Base-by-base conservation (phyloP, 2,329 filamentous ascomycete species). In the Fusarium sp. region DNA sequence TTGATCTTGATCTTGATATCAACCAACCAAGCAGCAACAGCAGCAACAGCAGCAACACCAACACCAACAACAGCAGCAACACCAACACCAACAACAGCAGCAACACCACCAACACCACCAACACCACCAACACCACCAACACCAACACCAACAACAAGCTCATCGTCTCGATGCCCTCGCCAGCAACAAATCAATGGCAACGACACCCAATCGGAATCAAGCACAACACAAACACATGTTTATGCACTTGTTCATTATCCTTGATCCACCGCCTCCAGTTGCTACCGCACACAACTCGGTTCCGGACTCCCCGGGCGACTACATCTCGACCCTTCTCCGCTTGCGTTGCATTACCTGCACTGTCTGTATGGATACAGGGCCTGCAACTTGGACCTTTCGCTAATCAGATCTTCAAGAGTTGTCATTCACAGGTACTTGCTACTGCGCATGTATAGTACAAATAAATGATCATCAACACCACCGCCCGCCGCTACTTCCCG, bases 361-460 rank as follows among this genome's bases (percentile, higher is more conserved):
- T 14, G 27, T 21, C 42, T 43, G 11, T 14, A 39, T 11, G n/a
- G 17, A 39, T 14, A 23, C 15, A 5, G 39, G 13, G 17, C 21
- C 42, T 47, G 53, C 32, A 35, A 23, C 52, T 57, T 53, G 32
- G 21, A 37, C 13, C 17, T 52, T 59, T 59, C 56, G 56, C 48
- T 37, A 54, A 59, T 54, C 54, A 59, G 56, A 59, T 59, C 56
- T 54, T 36, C 54, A 60, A 39, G 15, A 43, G 11, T 32, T 25
- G 21, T 33, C 45, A 35, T 29, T 45, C 33, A 29, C 27, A 19
- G 33, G 33, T 15, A 17, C 33, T 17, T 36, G 15, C 15, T 17
- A 8, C 23, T 25, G 9, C 23, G 4, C 19, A 19, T 19, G 19
- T 19, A 19, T 19, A 19, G 19, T 19, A 19, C 19, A 19, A 19